These are phyloP conservation scores for Phalaenopsis hybrid DNA, from an alignment of 116 monocot species.

Conservation along the genomic window DNA sequence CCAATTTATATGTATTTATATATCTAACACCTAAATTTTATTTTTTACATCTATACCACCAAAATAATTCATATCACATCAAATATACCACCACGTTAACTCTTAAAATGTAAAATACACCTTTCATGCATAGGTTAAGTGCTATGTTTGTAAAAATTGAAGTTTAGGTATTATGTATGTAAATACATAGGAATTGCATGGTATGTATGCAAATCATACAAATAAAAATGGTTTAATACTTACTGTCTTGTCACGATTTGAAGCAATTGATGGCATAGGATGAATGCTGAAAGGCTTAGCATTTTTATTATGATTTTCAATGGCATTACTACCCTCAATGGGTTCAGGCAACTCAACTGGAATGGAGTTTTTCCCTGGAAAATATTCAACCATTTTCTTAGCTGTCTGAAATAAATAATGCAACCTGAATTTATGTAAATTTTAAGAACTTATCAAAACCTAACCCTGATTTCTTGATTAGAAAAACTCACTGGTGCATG, in stretches of 20 bases:
- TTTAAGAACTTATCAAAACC: neutral
- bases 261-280: slow-evolving; percentile 29
- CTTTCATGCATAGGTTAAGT: too few relatives aligned
- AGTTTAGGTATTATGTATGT: too few relatives aligned
- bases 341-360: slow-evolving; percentile 38
- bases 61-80: too few relatives aligned
- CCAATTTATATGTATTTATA: too few relatives aligned
- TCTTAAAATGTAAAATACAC: too few relatives aligned
- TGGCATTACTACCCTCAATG: slow-evolving; percentile 22
- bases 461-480: neutral
- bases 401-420: neutral
- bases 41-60: too few relatives aligned
- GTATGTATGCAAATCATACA: too few relatives aligned
- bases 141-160: too few relatives aligned
- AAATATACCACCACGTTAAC: too few relatives aligned
- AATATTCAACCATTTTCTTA: neutral
- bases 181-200: too few relatives aligned
- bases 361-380: slow-evolving; percentile 39
- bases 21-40: too few relatives aligned
- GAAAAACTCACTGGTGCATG: neutral
- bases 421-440: neutral
- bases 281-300: slow-evolving; percentile 39
- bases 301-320: slow-evolving; percentile 31
- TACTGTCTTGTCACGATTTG: slow-evolving; percentile 25
- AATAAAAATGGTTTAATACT: neutral